Conservation (phyloP, 1,284 basidiomycete genomes). For the Pholiota adiposa region DNA sequence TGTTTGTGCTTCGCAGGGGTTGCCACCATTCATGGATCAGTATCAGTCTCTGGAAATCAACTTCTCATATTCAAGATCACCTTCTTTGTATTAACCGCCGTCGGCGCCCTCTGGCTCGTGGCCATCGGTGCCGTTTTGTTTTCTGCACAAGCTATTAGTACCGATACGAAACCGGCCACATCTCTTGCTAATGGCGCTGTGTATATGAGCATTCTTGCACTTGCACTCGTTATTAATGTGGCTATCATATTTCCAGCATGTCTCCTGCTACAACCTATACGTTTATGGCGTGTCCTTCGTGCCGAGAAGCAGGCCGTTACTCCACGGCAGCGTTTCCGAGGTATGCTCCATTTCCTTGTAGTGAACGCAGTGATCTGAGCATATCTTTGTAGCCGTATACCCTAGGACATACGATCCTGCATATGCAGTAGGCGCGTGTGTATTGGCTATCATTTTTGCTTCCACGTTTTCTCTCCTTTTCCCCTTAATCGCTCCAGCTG, state of each 20-base stretch:
- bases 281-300: conserved; percentile 58
- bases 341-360: conserved; percentile 42
- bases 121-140: conserved; percentile 70
- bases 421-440: conserved; percentile 65
- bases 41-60: conserved; percentile 65
- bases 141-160: conserved; percentile 60
- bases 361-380: not conserved
- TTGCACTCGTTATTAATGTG: conserved; percentile 68
- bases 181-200: conserved; percentile 71
- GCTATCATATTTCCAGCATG: conserved; percentile 74
- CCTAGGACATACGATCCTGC: conserved; percentile 74
- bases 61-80: conserved; percentile 68
- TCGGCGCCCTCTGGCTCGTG: conserved; percentile 66
- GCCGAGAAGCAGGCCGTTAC: conserved; percentile 65
- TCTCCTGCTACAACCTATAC: conserved; percentile 69
- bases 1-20: conserved; percentile 40
- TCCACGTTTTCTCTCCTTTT: conserved; percentile 75
- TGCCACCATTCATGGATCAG: conserved; percentile 53
- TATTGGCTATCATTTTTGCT: conserved; percentile 73
- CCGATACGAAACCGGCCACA: conserved; percentile 40
- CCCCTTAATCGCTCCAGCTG: conserved; percentile 75
- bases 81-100: conserved; percentile 63
- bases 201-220: conserved; percentile 67
- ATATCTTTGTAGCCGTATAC: conserved; percentile 57
- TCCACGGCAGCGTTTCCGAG: conserved; percentile 78